A percentile compares a stretch with the other conserved stretches of the same genome.
Evolutionary conservation across 2,329 filamentous ascomycete genomes (phyloP).

Genomic region (Ceratocystis smalleyi): DNA sequence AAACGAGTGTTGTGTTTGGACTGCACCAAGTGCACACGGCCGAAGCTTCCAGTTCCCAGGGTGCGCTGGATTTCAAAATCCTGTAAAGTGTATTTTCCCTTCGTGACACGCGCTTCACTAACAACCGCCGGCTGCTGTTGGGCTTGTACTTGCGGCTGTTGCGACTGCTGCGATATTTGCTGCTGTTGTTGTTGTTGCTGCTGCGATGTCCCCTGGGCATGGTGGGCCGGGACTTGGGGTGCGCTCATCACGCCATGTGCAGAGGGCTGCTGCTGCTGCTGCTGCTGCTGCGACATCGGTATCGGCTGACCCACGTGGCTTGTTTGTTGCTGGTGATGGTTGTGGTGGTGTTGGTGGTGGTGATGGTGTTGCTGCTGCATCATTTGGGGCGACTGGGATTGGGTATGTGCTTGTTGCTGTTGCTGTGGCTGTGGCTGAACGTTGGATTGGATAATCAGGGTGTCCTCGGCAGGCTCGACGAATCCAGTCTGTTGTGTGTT

Average conservation of each 20-base stretch:
- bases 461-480: conserved; percentile 16
- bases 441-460: conserved; percentile 21
- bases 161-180: conserved; percentile 18
- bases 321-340: conserved; percentile 46
- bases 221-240: conserved; percentile 14
- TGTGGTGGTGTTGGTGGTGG: no score
- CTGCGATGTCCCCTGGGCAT: conserved; percentile 47
- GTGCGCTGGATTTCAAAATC: conserved; percentile 88
- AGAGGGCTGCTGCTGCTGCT: conserved; percentile 12
- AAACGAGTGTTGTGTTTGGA: conserved; percentile 96
- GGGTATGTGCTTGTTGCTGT: conserved; percentile 14
- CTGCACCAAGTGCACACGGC: conserved; percentile 88
- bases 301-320: conserved; percentile 8
- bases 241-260: conserved; percentile 44
- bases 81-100: conserved; percentile 87
- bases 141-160: conserved; percentile 20
- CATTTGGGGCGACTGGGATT: conserved; percentile 20
- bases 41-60: conserved; percentile 90
- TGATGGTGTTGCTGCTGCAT: neutral
- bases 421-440: conserved; percentile 18
- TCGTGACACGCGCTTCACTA: conserved; percentile 52
- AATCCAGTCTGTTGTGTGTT: conserved; percentile 19
- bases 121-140: conserved; percentile 18
- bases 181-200: conserved; percentile 11
- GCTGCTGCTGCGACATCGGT: conserved; percentile 10